Evolutionary conservation across 2,329 filamentous ascomycete genomes (phyloP), one percentile per base, ranked within the genome.

Genomic region (Arthrobotrys sinensis): DNA sequence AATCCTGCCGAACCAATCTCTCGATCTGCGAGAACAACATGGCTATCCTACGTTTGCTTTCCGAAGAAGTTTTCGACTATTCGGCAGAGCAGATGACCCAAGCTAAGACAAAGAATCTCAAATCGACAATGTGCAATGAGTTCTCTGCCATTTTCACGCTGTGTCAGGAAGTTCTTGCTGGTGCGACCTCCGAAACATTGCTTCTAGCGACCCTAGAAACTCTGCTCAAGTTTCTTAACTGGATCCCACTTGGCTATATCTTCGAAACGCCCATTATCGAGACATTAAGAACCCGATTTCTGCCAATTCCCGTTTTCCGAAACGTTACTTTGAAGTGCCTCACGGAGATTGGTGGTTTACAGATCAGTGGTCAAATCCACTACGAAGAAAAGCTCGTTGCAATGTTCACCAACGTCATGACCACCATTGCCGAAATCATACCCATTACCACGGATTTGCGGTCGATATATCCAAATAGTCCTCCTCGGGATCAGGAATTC

Each of bases 11-110:
- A 84, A 95, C 93, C 81, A 97, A 92, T 85, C 88, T 99, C 67
- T 96, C 95, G 43, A 96, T 99, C 82, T 99, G 96, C 89, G 96
- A 99, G 87, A 99, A 99, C 87, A 99, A 99, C 88, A 99, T 99
- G 96, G 94, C 93, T 80, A 98, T 99, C 82, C 89, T 99, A 81
- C 91, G 96, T 77, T 87, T 99, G 82, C 89, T 99, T 53, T 99
- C 96, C 5, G 96, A 99, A 85, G 96, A 99, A 85, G 95, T 99
- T 43, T 99, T 99, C 83, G 96, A 99, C 86, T 99, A 96, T 85
- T 99, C 96, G 0, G 93, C 95, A 80, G 96, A 99, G 83, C 93
- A 97, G 85, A 97, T 99, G 95, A 99, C 96, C n/a, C 97, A 95
- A 43, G 90, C 92, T 76, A 99, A 99, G 88, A 97, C 94, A 46